Conservation (phyloP, 257 asterid species). For the Solanum paucissectum region DNA sequence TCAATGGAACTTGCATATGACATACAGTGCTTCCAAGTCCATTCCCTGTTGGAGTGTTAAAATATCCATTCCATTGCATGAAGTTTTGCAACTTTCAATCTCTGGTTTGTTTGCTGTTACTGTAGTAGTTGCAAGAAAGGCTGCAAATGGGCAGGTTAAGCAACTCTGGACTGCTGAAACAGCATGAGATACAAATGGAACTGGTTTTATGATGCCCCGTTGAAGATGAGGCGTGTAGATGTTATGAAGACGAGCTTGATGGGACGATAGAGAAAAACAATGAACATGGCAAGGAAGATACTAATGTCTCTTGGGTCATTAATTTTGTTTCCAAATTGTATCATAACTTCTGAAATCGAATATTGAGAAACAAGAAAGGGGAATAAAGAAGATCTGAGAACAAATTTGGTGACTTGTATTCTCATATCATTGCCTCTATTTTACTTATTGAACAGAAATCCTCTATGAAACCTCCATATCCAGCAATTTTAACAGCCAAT, state of each 20-base stretch:
- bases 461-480: background rate
- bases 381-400: background rate
- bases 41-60: slow-evolving; percentile 36
- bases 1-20: slow-evolving; percentile 26
- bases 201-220: background rate
- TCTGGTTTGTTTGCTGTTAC: slow-evolving; percentile 34
- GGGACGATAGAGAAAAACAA: background rate
- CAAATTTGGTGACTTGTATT: background rate
- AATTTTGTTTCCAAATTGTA: background rate
- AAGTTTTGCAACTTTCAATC: slow-evolving; percentile 52
- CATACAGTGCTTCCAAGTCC: slow-evolving; percentile 6
- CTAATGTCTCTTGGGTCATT: background rate
- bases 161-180: slow-evolving; percentile 31
- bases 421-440: background rate
- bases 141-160: slow-evolving; percentile 18
- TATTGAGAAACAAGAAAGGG: background rate
- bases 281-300: background rate
- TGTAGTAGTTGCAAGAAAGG: slow-evolving; percentile 30
- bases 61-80: slow-evolving; percentile 49
- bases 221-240: background rate
- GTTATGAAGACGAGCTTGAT: background rate
- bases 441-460: background rate
- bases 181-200: background rate
- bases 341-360: background rate
- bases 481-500: background rate